phyloP scores from a whole-genome alignment of 2,329 filamentous ascomycete species.

The Didymella lethalis region DNA sequence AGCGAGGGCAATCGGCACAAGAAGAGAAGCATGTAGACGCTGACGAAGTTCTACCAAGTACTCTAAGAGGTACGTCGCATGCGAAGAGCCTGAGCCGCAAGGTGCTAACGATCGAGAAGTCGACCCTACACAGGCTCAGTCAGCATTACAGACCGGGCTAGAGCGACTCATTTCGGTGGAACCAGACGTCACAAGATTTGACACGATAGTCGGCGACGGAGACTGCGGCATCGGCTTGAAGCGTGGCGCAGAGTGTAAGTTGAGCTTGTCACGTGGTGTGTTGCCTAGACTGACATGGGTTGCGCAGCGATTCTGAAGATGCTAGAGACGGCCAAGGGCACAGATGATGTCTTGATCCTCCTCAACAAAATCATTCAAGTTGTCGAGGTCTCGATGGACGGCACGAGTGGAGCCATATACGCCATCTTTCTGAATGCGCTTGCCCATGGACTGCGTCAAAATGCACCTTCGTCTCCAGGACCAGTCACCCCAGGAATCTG shows the following conservation, averaged over 20 bases:
- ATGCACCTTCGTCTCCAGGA: slow-evolving; percentile 57
- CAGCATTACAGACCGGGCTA: slow-evolving; percentile 64
- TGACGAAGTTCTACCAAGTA: slow-evolving; percentile 60
- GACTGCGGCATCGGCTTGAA: slow-evolving; percentile 89
- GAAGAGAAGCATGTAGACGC: slow-evolving; percentile 53
- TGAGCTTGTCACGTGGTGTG: slow-evolving; percentile 42
- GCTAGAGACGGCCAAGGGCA: slow-evolving; percentile 54
- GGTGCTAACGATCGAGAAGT: slow-evolving; percentile 48
- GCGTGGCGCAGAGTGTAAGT: slow-evolving; percentile 76
- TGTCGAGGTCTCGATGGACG: slow-evolving; percentile 76
- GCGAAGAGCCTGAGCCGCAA: neutral
- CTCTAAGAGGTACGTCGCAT: slow-evolving; percentile 57
- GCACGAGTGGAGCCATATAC: slow-evolving; percentile 78
- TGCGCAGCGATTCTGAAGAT: slow-evolving; percentile 53
- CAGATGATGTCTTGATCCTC: slow-evolving; percentile 66
- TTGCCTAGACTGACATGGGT: slow-evolving; percentile 34
- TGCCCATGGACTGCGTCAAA: slow-evolving; percentile 69
- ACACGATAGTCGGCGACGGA: slow-evolving; percentile 87
- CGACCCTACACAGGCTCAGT: slow-evolving; percentile 61
- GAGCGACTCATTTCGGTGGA: slow-evolving; percentile 70
- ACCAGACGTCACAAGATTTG: slow-evolving; percentile 70
- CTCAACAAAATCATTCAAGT: slow-evolving; percentile 68
- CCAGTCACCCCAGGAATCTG: slow-evolving; percentile 61
- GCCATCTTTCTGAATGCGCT: slow-evolving; percentile 92
- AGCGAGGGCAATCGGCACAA: slow-evolving; percentile 52